Conservation (phyloP, 1,284 basidiomycete species). For the Sutorius eximius region DNA sequence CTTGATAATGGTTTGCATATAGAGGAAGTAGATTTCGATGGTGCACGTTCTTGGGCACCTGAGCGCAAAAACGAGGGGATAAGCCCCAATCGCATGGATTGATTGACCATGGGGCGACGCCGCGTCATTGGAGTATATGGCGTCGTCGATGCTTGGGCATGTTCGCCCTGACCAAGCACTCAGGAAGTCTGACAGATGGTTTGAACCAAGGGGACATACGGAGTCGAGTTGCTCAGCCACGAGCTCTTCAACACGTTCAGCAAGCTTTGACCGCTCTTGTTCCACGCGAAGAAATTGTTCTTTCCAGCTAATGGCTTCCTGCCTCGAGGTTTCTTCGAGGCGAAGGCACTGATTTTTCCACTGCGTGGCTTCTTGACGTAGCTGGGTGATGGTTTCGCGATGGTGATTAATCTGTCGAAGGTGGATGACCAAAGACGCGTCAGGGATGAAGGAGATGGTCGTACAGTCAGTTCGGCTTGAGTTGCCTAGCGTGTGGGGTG, state of each 20-base stretch:
- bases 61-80: too few relatives aligned
- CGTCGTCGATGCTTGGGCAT: constrained; percentile 14
- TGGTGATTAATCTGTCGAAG: constrained; percentile 52
- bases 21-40: constrained; percentile 15
- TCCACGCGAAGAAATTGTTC: constrained; percentile 70
- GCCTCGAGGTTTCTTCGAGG: constrained; percentile 47
- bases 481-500: constrained; percentile 41
- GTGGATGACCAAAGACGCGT: constrained; percentile 1
- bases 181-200: constrained; percentile 16
- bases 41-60: constrained; percentile 12
- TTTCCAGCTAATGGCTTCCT: constrained; percentile 61
- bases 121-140: constrained; percentile 29
- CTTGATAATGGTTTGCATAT: constrained; percentile 13
- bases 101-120: constrained; percentile 14
- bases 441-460: constrained; percentile 12
- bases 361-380: constrained; percentile 60
- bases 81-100: too few relatives aligned
- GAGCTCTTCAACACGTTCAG: constrained; percentile 56
- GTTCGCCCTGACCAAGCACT: constrained; percentile 26
- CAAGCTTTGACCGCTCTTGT: constrained; percentile 55
- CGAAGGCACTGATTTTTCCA: constrained; percentile 70
- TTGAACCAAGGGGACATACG: constrained; percentile 31
- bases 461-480: constrained; percentile 58
- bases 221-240: constrained; percentile 45
- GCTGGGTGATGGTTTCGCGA: constrained; percentile 56